These are phyloP conservation scores for Thraustochytrium striatum DNA, from an alignment of 352 stramenopile species.

Conservation along the genomic window DNA sequence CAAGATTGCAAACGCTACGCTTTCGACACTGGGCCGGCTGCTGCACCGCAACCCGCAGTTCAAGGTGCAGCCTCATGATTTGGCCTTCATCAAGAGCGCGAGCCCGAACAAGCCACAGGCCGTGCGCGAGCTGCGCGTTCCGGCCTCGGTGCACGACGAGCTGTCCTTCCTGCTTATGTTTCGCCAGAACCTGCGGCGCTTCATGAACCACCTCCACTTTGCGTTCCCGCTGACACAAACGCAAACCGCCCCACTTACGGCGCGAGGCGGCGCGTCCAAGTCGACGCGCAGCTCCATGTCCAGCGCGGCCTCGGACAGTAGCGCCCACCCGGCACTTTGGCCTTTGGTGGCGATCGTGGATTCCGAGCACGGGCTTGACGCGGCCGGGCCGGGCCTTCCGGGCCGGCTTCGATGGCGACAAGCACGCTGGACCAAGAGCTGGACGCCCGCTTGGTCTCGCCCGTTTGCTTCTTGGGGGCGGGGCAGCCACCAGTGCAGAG, in stretches of 20 bases:
- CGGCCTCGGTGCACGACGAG: not conserved
- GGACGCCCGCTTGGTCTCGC: too few relatives aligned
- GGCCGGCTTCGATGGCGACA: too few relatives aligned
- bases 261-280: not conserved
- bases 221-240: not conserved
- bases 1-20: conserved; percentile 19
- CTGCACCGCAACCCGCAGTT: not conserved
- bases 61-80: conserved; percentile 23
- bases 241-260: not conserved
- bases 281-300: not conserved
- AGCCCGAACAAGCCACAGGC: not conserved
- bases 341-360: not conserved
- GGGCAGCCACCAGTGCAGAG: too few relatives aligned
- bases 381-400: too few relatives aligned
- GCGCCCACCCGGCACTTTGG: not conserved
- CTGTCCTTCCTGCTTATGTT: conserved; percentile 14
- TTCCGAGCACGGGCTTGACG: too few relatives aligned
- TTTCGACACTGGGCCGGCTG: not conserved
- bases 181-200: conserved; percentile 13
- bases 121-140: not conserved
- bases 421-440: too few relatives aligned
- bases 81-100: conserved; percentile 3
- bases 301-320: not conserved
- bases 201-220: not conserved
- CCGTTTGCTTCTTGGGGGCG: too few relatives aligned